Evolutionary conservation across 495 filamentous ascomycete species (phyloP).

Genomic region (Neurospora sp.): DNA sequence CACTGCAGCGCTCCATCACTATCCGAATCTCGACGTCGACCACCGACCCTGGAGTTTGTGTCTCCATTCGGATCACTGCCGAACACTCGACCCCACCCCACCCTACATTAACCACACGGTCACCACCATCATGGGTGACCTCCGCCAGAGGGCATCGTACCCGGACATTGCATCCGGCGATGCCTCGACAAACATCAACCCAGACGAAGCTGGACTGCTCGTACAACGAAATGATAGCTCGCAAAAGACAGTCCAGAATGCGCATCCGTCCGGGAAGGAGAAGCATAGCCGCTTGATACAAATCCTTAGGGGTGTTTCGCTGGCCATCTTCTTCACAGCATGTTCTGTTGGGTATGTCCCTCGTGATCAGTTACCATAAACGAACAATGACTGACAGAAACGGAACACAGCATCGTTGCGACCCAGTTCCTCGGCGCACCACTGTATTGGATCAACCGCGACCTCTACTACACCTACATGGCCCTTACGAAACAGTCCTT

Average conservation of each 20-base stretch:
- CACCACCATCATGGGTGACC: not conserved
- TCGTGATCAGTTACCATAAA: conserved; percentile 1
- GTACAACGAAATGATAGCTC: not conserved
- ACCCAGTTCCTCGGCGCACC: conserved; percentile 61
- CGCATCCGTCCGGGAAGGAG: conserved; percentile 53
- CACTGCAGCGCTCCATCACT: not conserved
- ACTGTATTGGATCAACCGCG: conserved; percentile 58
- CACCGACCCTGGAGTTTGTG: not conserved
- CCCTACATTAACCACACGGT: not conserved
- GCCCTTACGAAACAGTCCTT: conserved; percentile 67
- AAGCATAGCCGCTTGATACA: conserved; percentile 61
- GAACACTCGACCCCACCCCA: not conserved
- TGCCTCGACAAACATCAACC: not conserved
- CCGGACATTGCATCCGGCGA: not conserved
- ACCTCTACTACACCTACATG: conserved; percentile 70
- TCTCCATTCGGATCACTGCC: not conserved
- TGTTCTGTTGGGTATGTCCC: conserved; percentile 36
- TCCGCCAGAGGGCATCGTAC: not conserved
- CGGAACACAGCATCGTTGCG: conserved; percentile 41
- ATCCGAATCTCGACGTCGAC: not conserved
- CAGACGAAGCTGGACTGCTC: not conserved
- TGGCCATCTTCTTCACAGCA: conserved; percentile 55
- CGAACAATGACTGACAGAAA: not conserved
- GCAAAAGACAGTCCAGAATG: not conserved
- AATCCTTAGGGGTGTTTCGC: conserved; percentile 50